Evolutionary conservation across 768 basidiomycete species (phyloP).

Genomic region (Mycena pura): DNA sequence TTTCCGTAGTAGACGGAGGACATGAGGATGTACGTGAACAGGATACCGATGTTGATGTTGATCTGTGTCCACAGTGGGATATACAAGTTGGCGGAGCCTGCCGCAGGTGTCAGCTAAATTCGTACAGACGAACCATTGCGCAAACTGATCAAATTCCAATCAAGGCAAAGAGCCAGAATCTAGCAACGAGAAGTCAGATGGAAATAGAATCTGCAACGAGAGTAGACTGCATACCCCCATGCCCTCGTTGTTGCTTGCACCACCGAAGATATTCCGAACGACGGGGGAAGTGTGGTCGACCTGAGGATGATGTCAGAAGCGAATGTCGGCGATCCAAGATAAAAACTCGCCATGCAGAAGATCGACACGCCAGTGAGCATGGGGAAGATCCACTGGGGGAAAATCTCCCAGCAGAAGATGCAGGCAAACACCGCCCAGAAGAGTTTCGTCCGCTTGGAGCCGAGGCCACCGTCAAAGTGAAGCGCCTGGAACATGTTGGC

Average conservation of each 20-base stretch:
- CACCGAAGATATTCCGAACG: slow-evolving; percentile 46
- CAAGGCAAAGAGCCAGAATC: slow-evolving; percentile 36
- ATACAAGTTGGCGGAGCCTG: slow-evolving; percentile 15
- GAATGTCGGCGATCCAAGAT: slow-evolving; percentile 6
- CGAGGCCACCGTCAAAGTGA: slow-evolving; percentile 43
- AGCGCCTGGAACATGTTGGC: slow-evolving; percentile 39
- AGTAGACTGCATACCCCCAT: slow-evolving; percentile 20
- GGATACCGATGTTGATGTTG: slow-evolving; percentile 29
- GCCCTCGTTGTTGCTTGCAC: slow-evolving; percentile 45
- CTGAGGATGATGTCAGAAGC: slow-evolving; percentile 6
- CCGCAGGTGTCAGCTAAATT: slow-evolving; percentile 15
- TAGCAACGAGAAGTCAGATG: slow-evolving; percentile 14
- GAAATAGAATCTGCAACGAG: not conserved
- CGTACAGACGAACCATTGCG: slow-evolving; percentile 8
- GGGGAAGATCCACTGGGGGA: slow-evolving; percentile 47
- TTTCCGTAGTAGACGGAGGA: slow-evolving; percentile 30
- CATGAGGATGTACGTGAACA: slow-evolving; percentile 31
- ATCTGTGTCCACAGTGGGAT: slow-evolving; percentile 25
- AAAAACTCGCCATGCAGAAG: slow-evolving; percentile 37
- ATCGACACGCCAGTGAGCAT: slow-evolving; percentile 36
- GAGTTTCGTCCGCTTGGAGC: slow-evolving; percentile 44
- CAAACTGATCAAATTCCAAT: slow-evolving; percentile 36
- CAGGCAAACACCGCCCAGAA: slow-evolving; percentile 47
- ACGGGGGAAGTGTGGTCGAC: slow-evolving; percentile 28
- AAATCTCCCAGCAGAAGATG: slow-evolving; percentile 43